Base-by-base conservation (phyloP, 768 basidiomycete genomes). In the Hydnomerulius pinastri region DNA sequence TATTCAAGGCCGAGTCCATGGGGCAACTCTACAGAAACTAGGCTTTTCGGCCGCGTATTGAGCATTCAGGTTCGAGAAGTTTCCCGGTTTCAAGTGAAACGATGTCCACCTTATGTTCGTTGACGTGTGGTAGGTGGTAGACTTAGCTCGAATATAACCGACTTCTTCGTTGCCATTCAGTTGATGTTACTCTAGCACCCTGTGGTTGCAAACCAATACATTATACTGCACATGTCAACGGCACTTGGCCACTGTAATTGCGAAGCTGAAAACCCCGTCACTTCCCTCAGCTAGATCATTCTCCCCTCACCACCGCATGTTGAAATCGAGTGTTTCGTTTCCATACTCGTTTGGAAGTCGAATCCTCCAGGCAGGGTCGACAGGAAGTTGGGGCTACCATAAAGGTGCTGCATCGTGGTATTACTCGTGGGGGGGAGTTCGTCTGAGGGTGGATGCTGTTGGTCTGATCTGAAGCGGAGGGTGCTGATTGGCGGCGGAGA, bases 171-270 rank as follows among this genome's bases (percentile, higher is more conserved):
- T 33, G 7, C 32, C 18, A 8, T 35, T 35, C 17, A 33, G 32
- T 32, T 32, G 32, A 35, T 35, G 33, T 35, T n/a, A 35, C 7
- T 35, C 15, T 5, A 15, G 15, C 30, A 5, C 3, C 15, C 15
- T 4, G 10, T 35, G 33, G n/a, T 35, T 4, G 33, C 57, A 27
- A 37, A 65, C 36, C 46, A 47, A 54, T 60, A 45, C 57, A 56
- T 32, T 46, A 42, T 61, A 28, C 28, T 25, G 23, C 27, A 24
- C 37, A 33, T 40, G 21, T 15, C n/a, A 18, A 35, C 32, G 33
- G 41, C 36, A 33, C 39, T 10, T 21, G 29, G 35, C 40, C 35
- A 24, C 38, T 11, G 25, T 9, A n/a, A 7, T 18, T 17, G 33
- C 33, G 33, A 35, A 35, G 4, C 33, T 35, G 33, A 6, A 35